Evolutionary conservation across 2,329 filamentous ascomycete genomes (phyloP), one percentile per base, ranked within the genome.

Genomic region (Helotiales sp.): DNA sequence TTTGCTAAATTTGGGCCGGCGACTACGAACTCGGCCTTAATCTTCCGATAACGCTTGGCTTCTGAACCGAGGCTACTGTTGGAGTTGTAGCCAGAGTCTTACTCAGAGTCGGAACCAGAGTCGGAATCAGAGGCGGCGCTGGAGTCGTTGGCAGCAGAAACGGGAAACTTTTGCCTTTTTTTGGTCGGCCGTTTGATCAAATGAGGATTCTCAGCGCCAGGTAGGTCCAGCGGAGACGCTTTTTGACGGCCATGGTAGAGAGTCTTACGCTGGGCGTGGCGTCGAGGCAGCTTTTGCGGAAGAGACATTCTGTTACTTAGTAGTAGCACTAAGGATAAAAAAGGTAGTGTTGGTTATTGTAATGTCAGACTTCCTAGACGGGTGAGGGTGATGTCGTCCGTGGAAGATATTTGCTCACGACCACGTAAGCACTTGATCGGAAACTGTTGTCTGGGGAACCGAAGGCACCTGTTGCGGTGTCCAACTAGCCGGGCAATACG

Each of bases 1-100:
- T 74, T 73, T 22, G 66, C 70, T 65, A 75, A 62, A 32, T 60
- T 72, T 20, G 62, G 52, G 17, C 70, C 64, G 63, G 62, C 68
- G 49, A 63, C 63, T 55, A 65, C 65, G 58, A 69, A 73, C 61
- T 72, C 30, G 49, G 65, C 66, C 55, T 65, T 65, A n/a, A 66
- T 71, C 57, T 69, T 15, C 55, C 52, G 3, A 64, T 70, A 70
- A 69, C 68, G 72, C 60, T 70, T 67, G n/a, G 26, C 30, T 43
- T 49, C 47, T 28, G n/a, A 64, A 57, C 52, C 45, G 43, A 32
- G 40, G 47, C 45, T 30, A 58, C 54, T 59, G 43, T 45, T 47
- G 40, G 58, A 65, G 28, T 45, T 70, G 17, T 57, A 58, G 32
- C 54, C 32, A 58, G 54, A 58, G 34, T 40, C n/a, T 40, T 11